phyloP scores from a whole-genome alignment of 179 eudicot species.

The Beta corolliflora region DNA sequence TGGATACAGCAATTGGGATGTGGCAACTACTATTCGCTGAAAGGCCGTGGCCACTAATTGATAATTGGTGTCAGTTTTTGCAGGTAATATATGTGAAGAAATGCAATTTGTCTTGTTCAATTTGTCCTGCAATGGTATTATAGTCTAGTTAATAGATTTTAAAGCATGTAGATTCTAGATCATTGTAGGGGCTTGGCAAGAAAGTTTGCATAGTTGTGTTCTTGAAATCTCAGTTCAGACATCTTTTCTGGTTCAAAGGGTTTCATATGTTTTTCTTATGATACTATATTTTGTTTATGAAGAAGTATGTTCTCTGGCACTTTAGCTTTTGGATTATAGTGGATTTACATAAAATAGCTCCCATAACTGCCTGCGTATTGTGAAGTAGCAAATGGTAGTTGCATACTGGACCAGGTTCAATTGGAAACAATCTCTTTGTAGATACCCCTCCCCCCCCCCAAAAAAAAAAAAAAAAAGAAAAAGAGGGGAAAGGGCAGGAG shows the following conservation, averaged over 20 bases:
- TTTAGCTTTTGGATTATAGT: no score
- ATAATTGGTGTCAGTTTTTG: slow-evolving; percentile 93
- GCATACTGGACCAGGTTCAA: not conserved
- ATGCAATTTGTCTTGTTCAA: not conserved
- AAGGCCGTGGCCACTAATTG: slow-evolving; percentile 92
- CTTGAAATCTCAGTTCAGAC: not conserved
- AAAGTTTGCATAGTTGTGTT: not conserved
- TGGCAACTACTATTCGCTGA: slow-evolving; percentile 97
- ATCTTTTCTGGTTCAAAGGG: not conserved
- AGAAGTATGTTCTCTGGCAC: no score
- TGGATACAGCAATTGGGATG: slow-evolving; percentile 99
- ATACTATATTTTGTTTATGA: not conserved
- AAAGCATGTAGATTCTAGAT: not conserved
- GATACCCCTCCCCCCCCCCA: not conserved
- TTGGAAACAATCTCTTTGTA: not conserved
- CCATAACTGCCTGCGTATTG: not conserved
- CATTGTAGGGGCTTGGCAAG: not conserved
- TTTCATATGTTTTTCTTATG: not conserved
- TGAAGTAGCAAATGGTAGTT: not conserved
- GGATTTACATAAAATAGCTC: no score
- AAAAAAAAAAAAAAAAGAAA: no score
- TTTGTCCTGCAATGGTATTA: not conserved
- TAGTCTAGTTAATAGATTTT: not conserved
- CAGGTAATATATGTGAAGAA: slow-evolving; percentile 52
- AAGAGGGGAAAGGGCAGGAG: no score